Percentiles rank a stretch among this genome's conserved stretches.
Evolutionary conservation across 106 monocot species (phyloP).

Genomic region (Vanilla planifolia): DNA sequence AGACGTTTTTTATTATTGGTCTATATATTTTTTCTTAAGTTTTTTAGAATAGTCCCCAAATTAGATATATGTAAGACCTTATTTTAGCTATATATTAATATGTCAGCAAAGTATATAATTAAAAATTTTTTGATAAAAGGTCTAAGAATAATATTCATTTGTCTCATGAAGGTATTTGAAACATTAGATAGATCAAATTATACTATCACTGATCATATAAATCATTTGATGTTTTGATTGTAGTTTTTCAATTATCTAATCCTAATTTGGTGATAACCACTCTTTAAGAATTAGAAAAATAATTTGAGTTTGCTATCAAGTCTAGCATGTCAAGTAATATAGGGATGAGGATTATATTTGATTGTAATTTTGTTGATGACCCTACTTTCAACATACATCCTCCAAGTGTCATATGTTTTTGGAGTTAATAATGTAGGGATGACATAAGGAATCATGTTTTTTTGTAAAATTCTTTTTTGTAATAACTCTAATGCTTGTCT

Average conservation of each 20-base stretch:
- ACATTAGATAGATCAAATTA: background rate
- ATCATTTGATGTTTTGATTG: background rate
- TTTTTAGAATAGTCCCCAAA: background rate
- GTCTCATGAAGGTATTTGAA: background rate
- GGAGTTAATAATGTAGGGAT: background rate
- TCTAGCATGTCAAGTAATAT: slow-evolving; percentile 2
- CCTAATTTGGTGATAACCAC: background rate
- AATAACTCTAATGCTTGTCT: background rate
- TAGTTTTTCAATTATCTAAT: background rate
- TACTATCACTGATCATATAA: background rate
- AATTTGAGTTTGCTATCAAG: background rate
- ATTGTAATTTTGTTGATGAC: slow-evolving; percentile 2
- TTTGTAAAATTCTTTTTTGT: background rate
- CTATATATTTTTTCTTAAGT: background rate
- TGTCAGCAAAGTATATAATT: background rate
- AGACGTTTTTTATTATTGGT: background rate
- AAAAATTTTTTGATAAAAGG: background rate
- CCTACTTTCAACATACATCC: background rate
- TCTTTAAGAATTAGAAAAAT: background rate
- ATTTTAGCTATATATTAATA: background rate
- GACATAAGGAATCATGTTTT: background rate
- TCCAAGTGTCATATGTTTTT: slow-evolving; percentile 6
- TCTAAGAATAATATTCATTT: too few relatives aligned
- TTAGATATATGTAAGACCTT: background rate
- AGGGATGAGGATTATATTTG: background rate